Evolutionary conservation across 2,329 filamentous ascomycete genomes (phyloP), one percentile per base, ranked within the genome.

Genomic region (Nothopassalora personata): DNA sequence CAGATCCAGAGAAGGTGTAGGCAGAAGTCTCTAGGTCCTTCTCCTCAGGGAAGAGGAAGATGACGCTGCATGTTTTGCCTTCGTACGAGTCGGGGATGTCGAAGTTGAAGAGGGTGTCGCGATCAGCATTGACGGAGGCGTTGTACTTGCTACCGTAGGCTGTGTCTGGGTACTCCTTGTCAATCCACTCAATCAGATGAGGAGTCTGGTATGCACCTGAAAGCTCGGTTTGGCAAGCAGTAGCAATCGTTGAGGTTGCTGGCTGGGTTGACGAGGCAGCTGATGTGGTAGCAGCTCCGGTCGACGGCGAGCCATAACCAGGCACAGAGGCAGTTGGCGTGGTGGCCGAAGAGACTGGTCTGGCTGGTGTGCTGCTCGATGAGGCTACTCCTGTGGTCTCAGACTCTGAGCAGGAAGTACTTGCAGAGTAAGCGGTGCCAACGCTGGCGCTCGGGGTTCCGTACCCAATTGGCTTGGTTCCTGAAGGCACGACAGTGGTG

Each of bases 61-160:
- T 75, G 5, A 89, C 76, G 58, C 78, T 81, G 76, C 87, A 90
- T 7, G 75, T 82, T 73, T 83, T 83, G 64, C 81, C 83, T 5
- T 75, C 66, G 66, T 84, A 79, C 3, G 74, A 73, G 4, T 72
- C 62, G 1, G 82, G 82, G 46, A 89, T 82, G 67, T 87, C 84
- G 73, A 89, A 89, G 76, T 87, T 87, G 80, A 87, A 89, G 67
- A 88, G 81, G 10, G 81, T 81, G 10, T 81, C 82, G 54, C 81
- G 72, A 58, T 75, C 77, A 18, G 77, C 72, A 18, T 81, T 82
- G 49, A 87, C 75, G n/a, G 79, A 79, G 54, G 84, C 85, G 62
- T 82, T 81, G 73, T 77, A 81, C 0, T 78, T 79, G 1, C 80
- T 83, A 8, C 85, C 85, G 46, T 75, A 74, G 0, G 81, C 74